Conservation (phyloP, 352 stramenopile genomes). For the Phytophthora tubulina region DNA sequence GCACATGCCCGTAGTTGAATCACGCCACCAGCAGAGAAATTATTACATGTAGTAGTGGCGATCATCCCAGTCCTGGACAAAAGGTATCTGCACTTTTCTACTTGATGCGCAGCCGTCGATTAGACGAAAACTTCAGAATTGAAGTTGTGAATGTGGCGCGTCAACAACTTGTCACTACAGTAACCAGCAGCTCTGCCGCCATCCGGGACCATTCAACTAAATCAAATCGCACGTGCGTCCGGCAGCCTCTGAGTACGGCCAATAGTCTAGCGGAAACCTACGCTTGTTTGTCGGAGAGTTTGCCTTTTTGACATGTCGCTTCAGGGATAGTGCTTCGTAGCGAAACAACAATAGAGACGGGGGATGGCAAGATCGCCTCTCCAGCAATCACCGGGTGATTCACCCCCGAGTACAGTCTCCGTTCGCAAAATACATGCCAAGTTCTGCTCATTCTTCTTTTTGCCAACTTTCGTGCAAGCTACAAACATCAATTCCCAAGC, state of each 20-base stretch:
- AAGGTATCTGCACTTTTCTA: constrained; percentile 10
- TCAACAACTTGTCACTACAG: not conserved
- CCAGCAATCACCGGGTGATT: constrained; percentile 10
- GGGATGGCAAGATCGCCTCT: constrained; percentile 3
- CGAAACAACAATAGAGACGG: constrained; percentile 28
- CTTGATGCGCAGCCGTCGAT: constrained; percentile 26
- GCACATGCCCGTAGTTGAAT: not conserved
- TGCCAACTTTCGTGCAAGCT: constrained; percentile 15
- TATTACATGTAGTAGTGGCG: not conserved
- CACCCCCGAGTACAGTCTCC: not conserved
- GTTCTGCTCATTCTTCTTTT: constrained; percentile 31
- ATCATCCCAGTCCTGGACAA: not conserved
- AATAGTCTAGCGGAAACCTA: not conserved
- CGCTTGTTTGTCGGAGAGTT: not conserved
- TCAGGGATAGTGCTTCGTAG: constrained; percentile 15
- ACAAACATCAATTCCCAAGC: constrained; percentile 1
- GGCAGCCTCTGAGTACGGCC: not conserved
- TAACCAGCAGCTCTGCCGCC: constrained; percentile 3
- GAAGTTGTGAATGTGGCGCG: constrained; percentile 22
- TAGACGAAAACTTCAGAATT: constrained; percentile 42
- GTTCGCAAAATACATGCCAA: not conserved
- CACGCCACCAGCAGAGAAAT: not conserved
- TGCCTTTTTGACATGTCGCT: constrained; percentile 33
- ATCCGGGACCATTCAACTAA: constrained; percentile 2
- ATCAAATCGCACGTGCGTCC: constrained; percentile 4